A percentile compares a stretch with the other conserved stretches of the same genome.
Evolutionary conservation across 2,329 filamentous ascomycete genomes (phyloP).

Genomic region (Penicillium frequentans): DNA sequence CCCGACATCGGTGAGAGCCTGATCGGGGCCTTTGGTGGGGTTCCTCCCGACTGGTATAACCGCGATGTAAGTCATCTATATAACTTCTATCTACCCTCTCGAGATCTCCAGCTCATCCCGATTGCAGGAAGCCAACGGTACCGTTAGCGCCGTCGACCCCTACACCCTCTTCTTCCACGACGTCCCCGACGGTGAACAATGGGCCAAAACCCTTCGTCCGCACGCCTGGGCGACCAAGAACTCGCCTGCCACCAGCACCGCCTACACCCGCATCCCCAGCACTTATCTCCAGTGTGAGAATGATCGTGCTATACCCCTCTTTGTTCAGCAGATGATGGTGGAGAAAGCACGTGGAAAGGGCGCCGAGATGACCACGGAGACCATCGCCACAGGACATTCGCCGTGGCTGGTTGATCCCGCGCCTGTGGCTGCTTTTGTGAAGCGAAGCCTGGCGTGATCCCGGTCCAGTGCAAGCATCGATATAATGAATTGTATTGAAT

Average conservation of each 20-base stretch:
- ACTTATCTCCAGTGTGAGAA: slow-evolving; percentile 32
- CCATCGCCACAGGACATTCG: slow-evolving; percentile 27
- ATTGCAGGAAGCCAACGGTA: slow-evolving; percentile 21
- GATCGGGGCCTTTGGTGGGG: slow-evolving; percentile 30
- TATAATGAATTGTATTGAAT: background rate
- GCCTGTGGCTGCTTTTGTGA: background rate
- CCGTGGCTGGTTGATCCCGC: slow-evolving; percentile 28
- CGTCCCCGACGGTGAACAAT: slow-evolving; percentile 28
- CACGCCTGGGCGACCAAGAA: slow-evolving; percentile 32
- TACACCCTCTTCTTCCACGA: slow-evolving; percentile 33
- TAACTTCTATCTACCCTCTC: background rate
- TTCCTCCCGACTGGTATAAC: slow-evolving; percentile 29
- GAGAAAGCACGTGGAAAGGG: slow-evolving; percentile 28
- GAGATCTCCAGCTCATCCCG: background rate
- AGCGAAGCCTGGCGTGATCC: background rate
- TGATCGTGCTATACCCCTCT: slow-evolving; percentile 30
- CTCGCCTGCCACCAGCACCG: slow-evolving; percentile 25
- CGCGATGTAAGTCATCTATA: slow-evolving; percentile 25
- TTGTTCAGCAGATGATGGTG: slow-evolving; percentile 33
- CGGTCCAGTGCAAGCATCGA: background rate
- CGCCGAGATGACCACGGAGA: slow-evolving; percentile 30
- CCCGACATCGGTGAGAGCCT: slow-evolving; percentile 32
- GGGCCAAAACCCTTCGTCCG: slow-evolving; percentile 29
- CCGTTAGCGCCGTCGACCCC: slow-evolving; percentile 26
- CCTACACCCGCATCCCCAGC: slow-evolving; percentile 26